Percentiles rank a stretch among this genome's conserved stretches.
Evolutionary conservation across 495 filamentous ascomycete species (phyloP).

Genomic region (Penicillium fimorum): DNA sequence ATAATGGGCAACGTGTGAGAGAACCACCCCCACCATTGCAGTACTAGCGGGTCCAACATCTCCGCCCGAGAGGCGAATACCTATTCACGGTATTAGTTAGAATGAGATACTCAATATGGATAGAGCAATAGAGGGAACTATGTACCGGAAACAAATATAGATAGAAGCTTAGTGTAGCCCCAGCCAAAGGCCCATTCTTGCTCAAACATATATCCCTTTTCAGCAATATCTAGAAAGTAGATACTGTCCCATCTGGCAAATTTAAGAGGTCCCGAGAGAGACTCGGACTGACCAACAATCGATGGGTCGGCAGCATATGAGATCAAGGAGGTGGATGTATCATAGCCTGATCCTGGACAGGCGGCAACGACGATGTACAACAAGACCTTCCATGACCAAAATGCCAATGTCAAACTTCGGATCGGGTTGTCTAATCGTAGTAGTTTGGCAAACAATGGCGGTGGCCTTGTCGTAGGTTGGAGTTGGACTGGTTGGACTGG

Average conservation of each 20-base stretch:
- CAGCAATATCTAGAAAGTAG: constrained; percentile 71
- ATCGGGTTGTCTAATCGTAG: constrained; percentile 35
- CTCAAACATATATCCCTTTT: constrained; percentile 77
- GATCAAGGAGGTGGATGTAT: constrained; percentile 76
- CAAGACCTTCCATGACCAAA: constrained; percentile 68
- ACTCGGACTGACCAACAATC: constrained; percentile 11
- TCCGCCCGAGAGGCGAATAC: constrained; percentile 26
- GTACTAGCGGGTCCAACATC: constrained; percentile 24
- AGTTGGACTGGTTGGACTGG: constrained; percentile 5
- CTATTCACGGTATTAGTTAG: constrained; percentile 21
- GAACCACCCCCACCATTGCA: constrained; percentile 55
- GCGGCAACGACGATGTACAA: constrained; percentile 61
- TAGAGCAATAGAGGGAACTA: not conserved
- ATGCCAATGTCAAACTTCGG: constrained; percentile 37
- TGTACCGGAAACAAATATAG: constrained; percentile 47
- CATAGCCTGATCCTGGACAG: constrained; percentile 76
- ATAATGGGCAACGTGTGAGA: constrained; percentile 73
- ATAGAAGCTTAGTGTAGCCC: constrained; percentile 57
- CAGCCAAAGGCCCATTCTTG: constrained; percentile 96
- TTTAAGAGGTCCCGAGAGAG: constrained; percentile 39
- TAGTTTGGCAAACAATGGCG: constrained; percentile 21
- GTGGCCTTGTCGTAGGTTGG: constrained; percentile 3
- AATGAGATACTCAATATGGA: not conserved
- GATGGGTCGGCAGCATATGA: constrained; percentile 22
- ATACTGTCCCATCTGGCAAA: constrained; percentile 90